phyloP scores from a whole-genome alignment of 2,329 filamentous ascomycete genomes.

The Septoria petroselini region DNA sequence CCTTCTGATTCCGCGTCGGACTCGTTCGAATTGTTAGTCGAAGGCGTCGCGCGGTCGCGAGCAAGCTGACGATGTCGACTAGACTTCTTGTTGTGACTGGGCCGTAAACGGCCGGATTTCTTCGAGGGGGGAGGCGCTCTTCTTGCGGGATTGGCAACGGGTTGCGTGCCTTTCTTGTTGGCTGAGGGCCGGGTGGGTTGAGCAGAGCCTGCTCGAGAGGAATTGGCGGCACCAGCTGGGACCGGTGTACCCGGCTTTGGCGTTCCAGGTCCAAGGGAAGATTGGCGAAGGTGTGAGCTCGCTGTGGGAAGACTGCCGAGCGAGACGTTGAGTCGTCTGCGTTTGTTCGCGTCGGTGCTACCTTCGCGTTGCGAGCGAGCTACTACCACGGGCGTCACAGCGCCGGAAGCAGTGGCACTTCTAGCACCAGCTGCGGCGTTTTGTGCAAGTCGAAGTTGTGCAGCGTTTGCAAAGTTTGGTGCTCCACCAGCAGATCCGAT shows the following conservation, averaged over 20 bases:
- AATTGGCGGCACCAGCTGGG: conserved; percentile 40
- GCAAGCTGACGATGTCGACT: conserved; percentile 39
- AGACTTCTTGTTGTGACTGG: conserved; percentile 30
- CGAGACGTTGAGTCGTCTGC: conserved; percentile 55
- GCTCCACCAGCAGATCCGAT: conserved; percentile 47
- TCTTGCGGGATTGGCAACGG: conserved; percentile 37
- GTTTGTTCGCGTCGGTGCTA: conserved; percentile 52
- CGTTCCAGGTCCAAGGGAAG: conserved; percentile 61
- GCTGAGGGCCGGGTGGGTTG: conserved; percentile 46
- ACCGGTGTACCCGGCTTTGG: conserved; percentile 57
- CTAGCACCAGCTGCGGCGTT: conserved; percentile 29
- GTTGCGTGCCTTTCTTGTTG: conserved; percentile 34
- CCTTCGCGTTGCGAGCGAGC: conserved; percentile 37
- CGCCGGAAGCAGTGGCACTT: conserved; percentile 20
- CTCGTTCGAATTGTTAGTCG: conserved; percentile 32
- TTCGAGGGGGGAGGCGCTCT: conserved; percentile 51
- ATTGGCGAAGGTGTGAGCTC: conserved; percentile 55
- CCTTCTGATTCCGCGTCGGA: conserved; percentile 14
- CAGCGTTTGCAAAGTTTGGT: conserved; percentile 53
- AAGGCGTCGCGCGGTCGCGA: conserved; percentile 35
- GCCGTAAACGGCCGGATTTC: conserved; percentile 27
- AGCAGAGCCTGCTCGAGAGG: conserved; percentile 58
- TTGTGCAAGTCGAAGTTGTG: conserved; percentile 46
- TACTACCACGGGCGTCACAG: conserved; percentile 25
- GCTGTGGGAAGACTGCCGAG: conserved; percentile 55